Conservation (phyloP, 306 rosid species). For the barrel medic (Medicago truncatula) region MtrunA17r5.0-ANR NC_053048.1:5740001-5740500, state of each 20-base stretch:
- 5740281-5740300: slow-evolving; percentile 20
- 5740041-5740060: neutral
- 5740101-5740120: neutral
- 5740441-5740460: neutral
- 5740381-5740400: neutral
- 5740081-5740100: too few relatives aligned
- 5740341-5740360: neutral
- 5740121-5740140: neutral
- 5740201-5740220: neutral
- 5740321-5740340: neutral
- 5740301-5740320: neutral
- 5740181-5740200: neutral
- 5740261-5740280: neutral
- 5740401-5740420: neutral
- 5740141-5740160: neutral
- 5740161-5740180: neutral
- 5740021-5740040: neutral
- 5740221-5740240: slow-evolving; percentile 1
- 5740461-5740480: neutral
- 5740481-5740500: neutral
- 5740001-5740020: neutral
- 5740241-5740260: neutral
- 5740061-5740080: too few relatives aligned
- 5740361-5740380: neutral
- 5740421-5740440: neutral